phyloP scores from a whole-genome alignment of 1,284 basidiomycete genomes.

The Leccinum pseudoinsigne region DNA sequence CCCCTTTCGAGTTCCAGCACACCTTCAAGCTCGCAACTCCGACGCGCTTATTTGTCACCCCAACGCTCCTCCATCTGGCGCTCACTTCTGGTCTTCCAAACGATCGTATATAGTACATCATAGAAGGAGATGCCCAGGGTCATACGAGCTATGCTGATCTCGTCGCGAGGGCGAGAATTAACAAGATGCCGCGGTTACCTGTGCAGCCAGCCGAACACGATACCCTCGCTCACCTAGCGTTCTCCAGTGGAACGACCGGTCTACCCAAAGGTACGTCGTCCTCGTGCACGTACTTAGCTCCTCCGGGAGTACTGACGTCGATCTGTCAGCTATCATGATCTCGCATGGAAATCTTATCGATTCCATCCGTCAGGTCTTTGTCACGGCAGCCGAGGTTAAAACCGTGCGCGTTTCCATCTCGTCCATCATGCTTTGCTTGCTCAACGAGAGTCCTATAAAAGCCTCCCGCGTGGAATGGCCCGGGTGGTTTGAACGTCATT shows the following conservation, averaged over 20 bases:
- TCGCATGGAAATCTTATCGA: constrained; percentile 67
- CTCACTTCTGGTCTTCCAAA: constrained; percentile 51
- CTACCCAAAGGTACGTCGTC: constrained; percentile 62
- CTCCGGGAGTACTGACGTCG: constrained; percentile 1
- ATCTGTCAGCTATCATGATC: constrained; percentile 65
- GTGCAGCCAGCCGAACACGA: constrained; percentile 49
- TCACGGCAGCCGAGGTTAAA: constrained; percentile 32
- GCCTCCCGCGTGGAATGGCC: constrained; percentile 42
- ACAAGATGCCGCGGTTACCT: constrained; percentile 41
- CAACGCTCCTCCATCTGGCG: constrained; percentile 48
- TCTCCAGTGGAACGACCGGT: constrained; percentile 78
- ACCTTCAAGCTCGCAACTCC: constrained; percentile 51
- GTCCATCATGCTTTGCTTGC: neutral
- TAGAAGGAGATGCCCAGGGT: constrained; percentile 45
- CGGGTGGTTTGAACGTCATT: constrained; percentile 44
- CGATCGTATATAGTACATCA: constrained; percentile 50
- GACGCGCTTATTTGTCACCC: constrained; percentile 63
- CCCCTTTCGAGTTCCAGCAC: constrained; percentile 65
- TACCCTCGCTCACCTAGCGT: constrained; percentile 70
- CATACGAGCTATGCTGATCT: constrained; percentile 47
- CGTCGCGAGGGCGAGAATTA: constrained; percentile 41
- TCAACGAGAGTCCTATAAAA: constrained; percentile 20
- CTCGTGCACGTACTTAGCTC: neutral
- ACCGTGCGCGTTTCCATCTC: constrained; percentile 12
- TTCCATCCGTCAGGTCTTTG: constrained; percentile 44